A percentile compares a stretch with the other conserved stretches of the same genome.
Conservation (phyloP, 805 yeast species). For the Starmerella geochares region DNA sequence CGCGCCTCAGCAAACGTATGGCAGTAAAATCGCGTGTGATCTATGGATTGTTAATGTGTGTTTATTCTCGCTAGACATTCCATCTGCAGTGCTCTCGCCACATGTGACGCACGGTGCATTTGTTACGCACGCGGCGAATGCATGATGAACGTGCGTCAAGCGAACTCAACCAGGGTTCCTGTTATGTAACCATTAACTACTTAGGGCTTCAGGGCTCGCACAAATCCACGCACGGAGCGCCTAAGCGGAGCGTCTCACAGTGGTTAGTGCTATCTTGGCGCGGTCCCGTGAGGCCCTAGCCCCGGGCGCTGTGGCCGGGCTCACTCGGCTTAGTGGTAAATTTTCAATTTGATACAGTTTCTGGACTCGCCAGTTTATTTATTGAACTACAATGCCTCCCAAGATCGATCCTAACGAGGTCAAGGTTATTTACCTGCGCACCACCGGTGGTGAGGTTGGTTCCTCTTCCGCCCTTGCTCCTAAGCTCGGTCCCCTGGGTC, state of each 20-base stretch:
- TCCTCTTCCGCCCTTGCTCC: conserved; percentile 99
- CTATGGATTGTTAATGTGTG: no score
- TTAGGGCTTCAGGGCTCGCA: conserved; percentile 7
- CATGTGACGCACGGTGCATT: no score
- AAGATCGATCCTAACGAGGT: conserved; percentile 98
- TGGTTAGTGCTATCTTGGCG: neutral
- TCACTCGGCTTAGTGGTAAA: conserved; percentile 16
- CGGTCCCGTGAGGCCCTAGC: conserved; percentile 8
- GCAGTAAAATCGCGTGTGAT: no score
- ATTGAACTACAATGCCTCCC: conserved; percentile 59
- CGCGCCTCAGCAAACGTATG: no score
- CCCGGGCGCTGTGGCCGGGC: conserved; percentile 4
- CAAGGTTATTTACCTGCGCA: conserved; percentile 96
- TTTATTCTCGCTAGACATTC: no score
- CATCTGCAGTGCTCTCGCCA: no score
- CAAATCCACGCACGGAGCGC: neutral
- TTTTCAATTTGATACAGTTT: conserved; percentile 10
- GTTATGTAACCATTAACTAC: no score
- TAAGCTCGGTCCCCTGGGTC: conserved; percentile 99
- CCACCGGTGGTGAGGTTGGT: conserved; percentile 99
- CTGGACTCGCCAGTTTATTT: conserved; percentile 12
- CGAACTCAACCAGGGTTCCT: no score
- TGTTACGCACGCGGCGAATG: no score
- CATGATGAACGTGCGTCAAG: no score
- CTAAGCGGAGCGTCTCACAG: neutral